Percentiles rank a stretch among this genome's conserved stretches.
These are phyloP conservation scores for Aspergillus fructus DNA, from an alignment of 2,329 filamentous ascomycete species.

Conservation along the genomic window DNA sequence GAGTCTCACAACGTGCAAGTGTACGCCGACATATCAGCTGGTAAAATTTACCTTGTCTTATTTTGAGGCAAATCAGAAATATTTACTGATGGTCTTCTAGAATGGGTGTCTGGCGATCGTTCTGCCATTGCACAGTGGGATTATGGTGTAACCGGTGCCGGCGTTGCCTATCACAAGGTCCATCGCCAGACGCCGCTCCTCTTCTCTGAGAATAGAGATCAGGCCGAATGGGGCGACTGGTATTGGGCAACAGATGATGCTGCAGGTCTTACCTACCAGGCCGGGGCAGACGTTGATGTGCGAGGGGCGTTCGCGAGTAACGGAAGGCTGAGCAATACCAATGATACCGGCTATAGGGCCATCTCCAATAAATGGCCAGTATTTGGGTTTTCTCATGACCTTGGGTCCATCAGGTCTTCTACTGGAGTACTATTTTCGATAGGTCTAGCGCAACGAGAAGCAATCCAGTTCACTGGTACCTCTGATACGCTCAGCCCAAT, in stretches of 20 bases:
- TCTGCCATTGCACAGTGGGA: constrained; percentile 62
- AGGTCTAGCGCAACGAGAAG: constrained; percentile 50
- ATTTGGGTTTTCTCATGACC: constrained; percentile 53
- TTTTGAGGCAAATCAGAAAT: not conserved
- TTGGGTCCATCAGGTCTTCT: constrained; percentile 45
- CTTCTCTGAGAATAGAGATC: constrained; percentile 50
- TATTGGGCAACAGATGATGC: constrained; percentile 51
- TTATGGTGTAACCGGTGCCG: constrained; percentile 49
- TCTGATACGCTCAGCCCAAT: constrained; percentile 35
- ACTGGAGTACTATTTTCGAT: constrained; percentile 50
- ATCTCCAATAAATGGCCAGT: constrained; percentile 53
- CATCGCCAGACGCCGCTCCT: constrained; percentile 48
- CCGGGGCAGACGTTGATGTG: constrained; percentile 48
- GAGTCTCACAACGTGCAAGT: constrained; percentile 63
- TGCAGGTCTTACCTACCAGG: constrained; percentile 46
- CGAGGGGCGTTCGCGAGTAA: constrained; percentile 46
- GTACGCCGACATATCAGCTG: constrained; percentile 71
- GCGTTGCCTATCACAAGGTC: constrained; percentile 62
- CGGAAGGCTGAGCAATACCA: constrained; percentile 45
- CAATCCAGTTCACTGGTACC: constrained; percentile 50
- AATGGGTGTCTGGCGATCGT: constrained; percentile 69
- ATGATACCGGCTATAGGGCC: constrained; percentile 52
- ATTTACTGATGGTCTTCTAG: constrained; percentile 41
- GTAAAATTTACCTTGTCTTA: constrained; percentile 42
- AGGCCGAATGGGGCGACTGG: constrained; percentile 55